phyloP scores from a whole-genome alignment of 176 grass and related monocot species.

The Eragrostis nindensis region DNA sequence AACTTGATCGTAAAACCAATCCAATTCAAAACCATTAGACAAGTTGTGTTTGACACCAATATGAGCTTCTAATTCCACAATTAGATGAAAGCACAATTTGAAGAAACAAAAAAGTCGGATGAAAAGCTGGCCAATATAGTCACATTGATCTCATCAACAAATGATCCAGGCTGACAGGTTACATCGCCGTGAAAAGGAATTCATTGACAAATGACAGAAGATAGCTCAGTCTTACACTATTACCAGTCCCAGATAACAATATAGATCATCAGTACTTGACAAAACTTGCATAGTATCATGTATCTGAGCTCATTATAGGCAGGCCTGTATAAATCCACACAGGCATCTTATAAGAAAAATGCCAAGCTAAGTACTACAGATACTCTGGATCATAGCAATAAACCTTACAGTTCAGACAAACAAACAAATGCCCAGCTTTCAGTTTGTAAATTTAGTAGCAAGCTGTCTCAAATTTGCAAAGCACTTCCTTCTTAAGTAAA shows the following conservation, averaged over 20 bases:
- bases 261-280: not conserved
- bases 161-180: conserved; percentile 21
- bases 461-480: conserved; percentile 2
- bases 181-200: conserved; percentile 29
- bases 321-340: not conserved
- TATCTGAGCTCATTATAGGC: conserved; percentile 9
- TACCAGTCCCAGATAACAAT: not conserved
- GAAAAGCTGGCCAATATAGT: not conserved
- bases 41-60: not conserved
- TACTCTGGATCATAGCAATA: not conserved
- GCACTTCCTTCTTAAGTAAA: not conserved
- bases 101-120: not conserved
- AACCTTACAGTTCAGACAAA: not conserved
- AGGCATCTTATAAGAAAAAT: not conserved
- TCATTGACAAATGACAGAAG: not conserved
- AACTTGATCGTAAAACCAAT: not conserved
- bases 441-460: not conserved
- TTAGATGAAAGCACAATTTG: not conserved
- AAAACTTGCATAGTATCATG: conserved; percentile 9
- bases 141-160: not conserved
- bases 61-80: not conserved
- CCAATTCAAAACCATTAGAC: not conserved
- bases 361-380: not conserved
- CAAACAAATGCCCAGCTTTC: not conserved
- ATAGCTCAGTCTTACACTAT: not conserved